Percentiles rank a stretch among this genome's conserved stretches.
Conservation (phyloP, 164 flowering plant species). For the Annona cherimola region DNA sequence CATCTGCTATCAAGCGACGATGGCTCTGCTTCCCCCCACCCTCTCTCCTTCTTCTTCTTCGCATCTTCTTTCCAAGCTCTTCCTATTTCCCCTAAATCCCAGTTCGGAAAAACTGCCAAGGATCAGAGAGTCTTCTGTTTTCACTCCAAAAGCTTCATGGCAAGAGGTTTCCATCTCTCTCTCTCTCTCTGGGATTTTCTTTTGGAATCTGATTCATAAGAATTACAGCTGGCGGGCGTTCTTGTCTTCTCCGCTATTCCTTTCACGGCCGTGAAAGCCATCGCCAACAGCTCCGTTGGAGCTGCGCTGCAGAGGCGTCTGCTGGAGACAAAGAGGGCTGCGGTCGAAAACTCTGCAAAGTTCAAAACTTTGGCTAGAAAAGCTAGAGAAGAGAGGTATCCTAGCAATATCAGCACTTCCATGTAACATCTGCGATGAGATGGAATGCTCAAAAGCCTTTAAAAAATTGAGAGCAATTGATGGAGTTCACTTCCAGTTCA, state of each 20-base stretch:
- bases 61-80: constrained; percentile 6
- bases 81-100: not conserved
- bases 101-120: not conserved
- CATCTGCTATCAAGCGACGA: not conserved
- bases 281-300: constrained; percentile 85
- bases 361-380: constrained; percentile 46
- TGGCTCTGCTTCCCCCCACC: constrained; percentile 5
- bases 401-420: not conserved
- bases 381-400: constrained; percentile 69
- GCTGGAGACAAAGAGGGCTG: constrained; percentile 55
- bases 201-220: not conserved
- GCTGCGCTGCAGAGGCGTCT: constrained; percentile 60
- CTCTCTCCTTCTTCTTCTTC: constrained; percentile 6
- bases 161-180: constrained; percentile 29
- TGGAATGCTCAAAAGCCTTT: not conserved
- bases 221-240: constrained; percentile 74
- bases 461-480: not conserved
- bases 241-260: constrained; percentile 90
- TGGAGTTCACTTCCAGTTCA: no score
- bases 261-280: constrained; percentile 89
- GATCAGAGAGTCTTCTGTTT: constrained; percentile 7
- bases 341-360: constrained; percentile 40
- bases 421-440: not conserved
- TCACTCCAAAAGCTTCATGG: constrained; percentile 38
- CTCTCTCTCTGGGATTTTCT: no score